Conservation (phyloP, 345 rosid genomes). For the Eutrema japonicum region DNA sequence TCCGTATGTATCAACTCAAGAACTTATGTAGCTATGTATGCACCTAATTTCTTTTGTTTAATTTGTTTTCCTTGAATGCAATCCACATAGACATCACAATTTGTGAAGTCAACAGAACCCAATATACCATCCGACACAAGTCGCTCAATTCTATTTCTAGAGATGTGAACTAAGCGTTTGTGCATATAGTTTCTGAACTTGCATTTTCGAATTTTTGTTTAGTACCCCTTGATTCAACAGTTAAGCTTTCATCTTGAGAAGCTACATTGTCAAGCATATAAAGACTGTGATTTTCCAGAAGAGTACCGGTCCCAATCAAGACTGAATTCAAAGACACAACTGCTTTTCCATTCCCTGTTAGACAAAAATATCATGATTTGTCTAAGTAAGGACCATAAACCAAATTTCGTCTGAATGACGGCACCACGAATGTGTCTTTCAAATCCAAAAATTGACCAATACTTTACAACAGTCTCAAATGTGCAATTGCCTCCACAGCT, state of each 20-base stretch:
- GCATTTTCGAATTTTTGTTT: not conserved
- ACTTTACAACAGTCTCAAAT: not conserved
- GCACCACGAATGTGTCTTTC: constrained; percentile 5
- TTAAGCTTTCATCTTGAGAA: not conserved
- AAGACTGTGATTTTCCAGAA: not conserved
- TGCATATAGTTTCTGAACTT: not conserved
- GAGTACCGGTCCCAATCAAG: not conserved
- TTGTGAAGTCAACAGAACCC: not conserved
- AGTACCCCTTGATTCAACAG: constrained; percentile 3
- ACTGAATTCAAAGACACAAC: not conserved
- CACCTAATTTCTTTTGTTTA: not conserved
- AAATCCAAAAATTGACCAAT: constrained; percentile 13
- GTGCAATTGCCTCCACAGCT: not conserved
- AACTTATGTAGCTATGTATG: not conserved
- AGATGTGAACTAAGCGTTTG: constrained; percentile 4
- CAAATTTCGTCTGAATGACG: not conserved
- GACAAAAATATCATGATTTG: not conserved
- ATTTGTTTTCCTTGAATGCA: constrained; percentile 19
- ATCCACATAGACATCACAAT: not conserved
- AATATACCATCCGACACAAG: constrained; percentile 6
- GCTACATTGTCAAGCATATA: constrained; percentile 2
- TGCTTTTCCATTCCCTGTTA: not conserved
- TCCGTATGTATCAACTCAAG: constrained; percentile 16
- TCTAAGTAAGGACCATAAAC: constrained; percentile 9
- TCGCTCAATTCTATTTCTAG: not conserved